Percentiles rank a stretch among this genome's conserved stretches.
These are phyloP conservation scores for Agaricus subrufescens DNA, from an alignment of 768 basidiomycete species.

Conservation along the genomic window DNA sequence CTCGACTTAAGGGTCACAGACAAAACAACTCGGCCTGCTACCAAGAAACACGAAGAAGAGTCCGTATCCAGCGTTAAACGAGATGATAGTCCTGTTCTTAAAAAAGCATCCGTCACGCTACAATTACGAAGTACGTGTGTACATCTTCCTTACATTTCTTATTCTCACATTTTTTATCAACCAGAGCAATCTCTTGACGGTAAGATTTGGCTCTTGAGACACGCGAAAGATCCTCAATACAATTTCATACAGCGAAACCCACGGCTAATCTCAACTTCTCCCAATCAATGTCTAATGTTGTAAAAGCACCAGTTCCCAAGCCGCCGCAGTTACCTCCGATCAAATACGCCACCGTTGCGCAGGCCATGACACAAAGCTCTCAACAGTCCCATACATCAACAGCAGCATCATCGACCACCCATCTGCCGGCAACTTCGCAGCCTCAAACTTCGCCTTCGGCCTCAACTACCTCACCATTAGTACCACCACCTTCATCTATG, in stretches of 20 bases:
- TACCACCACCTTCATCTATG: conserved; percentile 22
- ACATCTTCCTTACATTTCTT: conserved; percentile 2
- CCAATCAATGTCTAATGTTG: conserved; percentile 68
- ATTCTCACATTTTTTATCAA: conserved; percentile 12
- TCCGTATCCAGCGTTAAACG: conserved; percentile 70
- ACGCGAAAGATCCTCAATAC: conserved; percentile 14
- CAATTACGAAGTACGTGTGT: conserved; percentile 64
- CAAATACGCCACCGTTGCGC: conserved; percentile 90
- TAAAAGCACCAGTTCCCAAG: conserved; percentile 63
- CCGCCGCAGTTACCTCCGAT: conserved; percentile 69
- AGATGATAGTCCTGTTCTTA: conserved; percentile 73
- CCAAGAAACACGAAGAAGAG: conserved; percentile 81
- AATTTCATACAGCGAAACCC: conserved; percentile 49
- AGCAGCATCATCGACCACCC: conserved; percentile 34
- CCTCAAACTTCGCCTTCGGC: conserved; percentile 19
- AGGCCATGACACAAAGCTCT: conserved; percentile 33
- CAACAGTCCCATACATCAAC: conserved; percentile 38
- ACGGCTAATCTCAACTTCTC: conserved; percentile 78
- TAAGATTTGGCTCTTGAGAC: conserved; percentile 25
- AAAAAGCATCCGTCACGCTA: conserved; percentile 63
- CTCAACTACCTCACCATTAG: conserved; percentile 33
- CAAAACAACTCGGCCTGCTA: conserved; percentile 55
- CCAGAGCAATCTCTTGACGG: conserved; percentile 71
- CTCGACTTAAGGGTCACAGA: conserved; percentile 30
- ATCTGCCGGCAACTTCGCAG: conserved; percentile 25